Base-by-base conservation (phyloP, 2,329 filamentous ascomycete species). In the Emergomyces pasteurianus region DNA sequence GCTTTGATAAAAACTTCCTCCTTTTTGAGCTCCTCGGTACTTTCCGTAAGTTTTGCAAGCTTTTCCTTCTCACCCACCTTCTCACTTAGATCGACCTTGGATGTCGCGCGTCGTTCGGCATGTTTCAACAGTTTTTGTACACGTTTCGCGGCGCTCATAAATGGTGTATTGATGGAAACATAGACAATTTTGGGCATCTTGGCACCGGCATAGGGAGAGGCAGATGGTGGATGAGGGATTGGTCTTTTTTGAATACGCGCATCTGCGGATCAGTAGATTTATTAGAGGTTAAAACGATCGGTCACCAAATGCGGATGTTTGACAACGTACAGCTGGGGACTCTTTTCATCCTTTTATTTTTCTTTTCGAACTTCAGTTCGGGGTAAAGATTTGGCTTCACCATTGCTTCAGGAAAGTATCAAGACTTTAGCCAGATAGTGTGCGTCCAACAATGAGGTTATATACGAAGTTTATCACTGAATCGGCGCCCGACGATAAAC, bases 131-230 rank as follows among this genome's bases (percentile, higher is more conserved):
- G 74, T 56, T 79, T 79, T 66, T 83, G 81, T 3, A 83, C 78
- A 61, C 83, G 81, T 68, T 85, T 85, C n/a, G 83, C 74, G 2
- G 79, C 77, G 50, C 81, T 79, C 71, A 86, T 79, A 73, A 84
- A 83, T 5, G 82, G 81, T 0, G 82, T 80, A 5, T 74, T 74
- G 43, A 73, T 73, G 12, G 79, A 81, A 42, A 86, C 72, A 70
- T 86, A 86, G 70, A 86, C 75, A 28, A 77, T 71, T 71, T 86
- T 86, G 12, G 77, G 79, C 5, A 74, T 69, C 0, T 68, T 65
- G 53, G 79, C 65, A 59, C 77, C 77, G 21, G 80, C 73, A 70
- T 82, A 82, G 3, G 81, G 80, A 0, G 80, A 80, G 3, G 81
- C 74, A 36, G 83, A 72, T 2, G 82, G 72, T 3, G 83, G 75